Evolutionary conservation across 225 moss, liverwort and hornwort genomes (phyloP).

Genomic region (Physcomitrellopsis africana): DNA sequence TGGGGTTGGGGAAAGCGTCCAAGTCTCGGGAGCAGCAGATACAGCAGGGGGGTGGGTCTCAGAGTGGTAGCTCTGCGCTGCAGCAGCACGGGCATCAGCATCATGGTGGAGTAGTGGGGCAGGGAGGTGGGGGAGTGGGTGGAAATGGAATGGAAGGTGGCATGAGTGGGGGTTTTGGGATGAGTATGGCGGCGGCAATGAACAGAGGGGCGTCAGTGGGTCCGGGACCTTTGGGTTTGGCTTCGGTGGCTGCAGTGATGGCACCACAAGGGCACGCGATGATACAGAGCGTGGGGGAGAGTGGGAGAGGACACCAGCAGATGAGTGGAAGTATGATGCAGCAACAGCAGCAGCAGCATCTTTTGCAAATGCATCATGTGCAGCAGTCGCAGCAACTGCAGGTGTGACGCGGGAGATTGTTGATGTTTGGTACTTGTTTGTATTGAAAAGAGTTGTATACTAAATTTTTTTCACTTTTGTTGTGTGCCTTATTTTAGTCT

Average conservation of each 20-base stretch:
- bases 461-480: too few species aligned
- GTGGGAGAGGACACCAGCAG: background rate
- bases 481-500: too few species aligned
- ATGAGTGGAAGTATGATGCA: slow-evolving; percentile 49
- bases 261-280: too few species aligned
- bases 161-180: slow-evolving; percentile 56
- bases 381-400: slow-evolving; percentile 54
- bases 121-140: slow-evolving; percentile 37
- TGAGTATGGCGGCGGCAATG: slow-evolving; percentile 45
- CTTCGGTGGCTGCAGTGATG: too few species aligned
- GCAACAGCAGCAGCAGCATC: slow-evolving; percentile 49
- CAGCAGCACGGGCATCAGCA: slow-evolving; percentile 49
- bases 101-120: slow-evolving; percentile 27
- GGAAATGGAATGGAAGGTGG: slow-evolving; percentile 67
- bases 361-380: slow-evolving; percentile 50
- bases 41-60: slow-evolving; percentile 14
- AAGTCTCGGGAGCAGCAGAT: slow-evolving; percentile 38
- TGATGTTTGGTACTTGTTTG: background rate
- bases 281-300: too few species aligned
- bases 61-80: slow-evolving; percentile 17
- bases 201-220: too few species aligned
- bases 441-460: background rate
- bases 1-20: slow-evolving; percentile 55
- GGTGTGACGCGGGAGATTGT: background rate
- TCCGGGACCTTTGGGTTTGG: background rate